Conservation (phyloP, 2,329 filamentous ascomycete species). For the Colletotrichum lini region DNA sequence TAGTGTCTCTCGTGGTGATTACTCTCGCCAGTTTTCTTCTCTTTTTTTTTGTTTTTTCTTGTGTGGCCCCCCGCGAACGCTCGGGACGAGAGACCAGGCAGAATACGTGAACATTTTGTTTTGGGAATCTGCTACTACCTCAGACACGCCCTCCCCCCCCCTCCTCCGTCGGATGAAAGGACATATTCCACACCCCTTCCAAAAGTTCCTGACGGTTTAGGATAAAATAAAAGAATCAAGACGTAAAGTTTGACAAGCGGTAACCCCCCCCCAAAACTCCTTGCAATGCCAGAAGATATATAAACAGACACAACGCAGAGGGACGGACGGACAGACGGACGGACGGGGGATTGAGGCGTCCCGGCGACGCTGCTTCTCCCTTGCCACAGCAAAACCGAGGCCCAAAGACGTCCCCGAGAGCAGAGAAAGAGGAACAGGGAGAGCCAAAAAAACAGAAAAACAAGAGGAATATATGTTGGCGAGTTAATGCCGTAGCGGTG, state of each 20-base stretch:
- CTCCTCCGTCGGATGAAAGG: no score
- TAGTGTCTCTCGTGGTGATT: no score
- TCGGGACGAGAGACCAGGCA: no score
- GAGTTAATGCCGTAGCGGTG: not conserved
- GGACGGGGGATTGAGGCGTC: not conserved
- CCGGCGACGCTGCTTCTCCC: not conserved
- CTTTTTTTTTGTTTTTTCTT: no score
- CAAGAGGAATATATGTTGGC: not conserved
- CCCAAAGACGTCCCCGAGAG: not conserved
- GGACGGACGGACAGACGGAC: no score
- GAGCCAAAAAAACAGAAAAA: not conserved
- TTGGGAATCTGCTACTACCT: no score
- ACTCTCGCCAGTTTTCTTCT: no score
- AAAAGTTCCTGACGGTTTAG: not conserved
- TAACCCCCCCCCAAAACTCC: conserved; percentile 30
- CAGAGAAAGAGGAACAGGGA: not conserved
- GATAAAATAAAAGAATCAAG: not conserved
- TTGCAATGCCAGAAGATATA: conserved; percentile 33
- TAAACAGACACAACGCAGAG: not conserved
- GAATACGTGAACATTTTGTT: no score
- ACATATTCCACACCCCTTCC: no score
- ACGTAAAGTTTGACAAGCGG: not conserved
- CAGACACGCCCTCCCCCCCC: no score
- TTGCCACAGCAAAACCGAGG: not conserved
- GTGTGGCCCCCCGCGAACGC: no score